Evolutionary conservation across 2,329 filamentous ascomycete genomes (phyloP), one percentile per base, ranked within the genome.

Genomic region (Amauroascus verrucosus): DNA sequence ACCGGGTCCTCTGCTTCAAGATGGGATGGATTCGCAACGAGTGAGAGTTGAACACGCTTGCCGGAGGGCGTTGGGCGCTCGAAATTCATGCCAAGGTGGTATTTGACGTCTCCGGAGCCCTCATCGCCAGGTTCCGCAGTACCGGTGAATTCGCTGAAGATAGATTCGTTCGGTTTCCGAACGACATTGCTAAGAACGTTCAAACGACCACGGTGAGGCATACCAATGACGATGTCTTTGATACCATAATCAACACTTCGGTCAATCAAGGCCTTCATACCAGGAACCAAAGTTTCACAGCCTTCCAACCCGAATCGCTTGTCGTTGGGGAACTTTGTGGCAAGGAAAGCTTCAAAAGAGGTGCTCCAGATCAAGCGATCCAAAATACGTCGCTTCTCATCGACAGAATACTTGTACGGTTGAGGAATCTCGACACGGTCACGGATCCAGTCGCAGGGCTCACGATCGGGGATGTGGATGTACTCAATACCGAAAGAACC

Each of bases 81-180:
- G 63, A 98, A 98, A 78, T 98, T 98, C 93, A 98, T 98, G 68
- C 93, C 93, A 65, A 98, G 77, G 76, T 98, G 93, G 76, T 98
- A 98, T 75, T 98, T 98, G 73, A 98, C 93, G 70, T 98, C 93
- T 64, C 93, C 93, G 55, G 93, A 97, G 56, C 93, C 93, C 75
- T 98, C 91, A 62, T 97, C 93, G 62, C 87, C 86, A 53, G 88
- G 87, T 67, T 88, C 88, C 20, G 86, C 76, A 45, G 85, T 88
- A 63, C 93, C 93, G 58, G 88, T 86, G 66, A 98, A 98, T 72
- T 98, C 93, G 69, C 87, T 95, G 78, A 98, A 98, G 72, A 98
- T 98, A 60, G 93, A 97, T 76, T 97, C 93, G 73, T 98, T 98
- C 64, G 93, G 91, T 76, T 98, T 98, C 67, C 93, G 85, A 63